Evolutionary conservation across 2,329 filamentous ascomycete species (phyloP).

Genomic region (Calcarisporium arbuscula): DNA sequence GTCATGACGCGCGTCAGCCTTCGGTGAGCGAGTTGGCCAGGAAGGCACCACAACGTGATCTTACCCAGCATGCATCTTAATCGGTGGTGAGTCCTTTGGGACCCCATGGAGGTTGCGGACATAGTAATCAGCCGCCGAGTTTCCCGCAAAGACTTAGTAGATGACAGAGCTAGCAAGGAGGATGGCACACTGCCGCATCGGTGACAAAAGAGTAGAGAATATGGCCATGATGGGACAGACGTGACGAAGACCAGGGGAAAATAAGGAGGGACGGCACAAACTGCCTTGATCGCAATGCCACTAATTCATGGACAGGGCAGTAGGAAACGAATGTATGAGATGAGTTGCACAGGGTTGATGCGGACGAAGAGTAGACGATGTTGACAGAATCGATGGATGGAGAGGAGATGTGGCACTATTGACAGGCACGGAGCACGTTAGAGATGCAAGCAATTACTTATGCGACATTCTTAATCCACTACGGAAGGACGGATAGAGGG

Average conservation of each 20-base stretch:
- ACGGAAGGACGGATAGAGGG: too few species aligned
- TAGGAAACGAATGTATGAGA: too few species aligned
- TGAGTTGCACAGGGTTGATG: background rate
- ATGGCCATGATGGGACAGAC: conserved; percentile 6
- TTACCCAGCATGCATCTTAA: conserved; percentile 99
- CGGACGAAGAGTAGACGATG: background rate
- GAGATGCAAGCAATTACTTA: too few species aligned
- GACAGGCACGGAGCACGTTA: too few species aligned
- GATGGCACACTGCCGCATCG: conserved; percentile 22
- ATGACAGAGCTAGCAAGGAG: conserved; percentile 36
- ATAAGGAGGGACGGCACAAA: conserved; percentile 5
- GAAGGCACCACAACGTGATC: conserved; percentile 29
- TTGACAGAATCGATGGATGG: background rate
- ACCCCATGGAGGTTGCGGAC: conserved; percentile 79
- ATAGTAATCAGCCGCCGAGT: conserved; percentile 70
- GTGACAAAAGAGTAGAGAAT: conserved; percentile 3
- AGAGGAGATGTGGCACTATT: conserved; percentile 14
- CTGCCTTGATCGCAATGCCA: conserved; percentile 3
- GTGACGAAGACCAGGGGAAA: background rate
- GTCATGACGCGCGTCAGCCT: conserved; percentile 18
- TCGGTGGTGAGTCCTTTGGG: conserved; percentile 60
- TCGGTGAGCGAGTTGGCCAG: too few species aligned
- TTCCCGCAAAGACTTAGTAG: conserved; percentile 25
- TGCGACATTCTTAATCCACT: too few species aligned
- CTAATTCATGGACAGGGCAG: conserved; percentile 3